Evolutionary conservation across 441 rosid species (phyloP).

Genomic region (Macaranga tanarius): DNA sequence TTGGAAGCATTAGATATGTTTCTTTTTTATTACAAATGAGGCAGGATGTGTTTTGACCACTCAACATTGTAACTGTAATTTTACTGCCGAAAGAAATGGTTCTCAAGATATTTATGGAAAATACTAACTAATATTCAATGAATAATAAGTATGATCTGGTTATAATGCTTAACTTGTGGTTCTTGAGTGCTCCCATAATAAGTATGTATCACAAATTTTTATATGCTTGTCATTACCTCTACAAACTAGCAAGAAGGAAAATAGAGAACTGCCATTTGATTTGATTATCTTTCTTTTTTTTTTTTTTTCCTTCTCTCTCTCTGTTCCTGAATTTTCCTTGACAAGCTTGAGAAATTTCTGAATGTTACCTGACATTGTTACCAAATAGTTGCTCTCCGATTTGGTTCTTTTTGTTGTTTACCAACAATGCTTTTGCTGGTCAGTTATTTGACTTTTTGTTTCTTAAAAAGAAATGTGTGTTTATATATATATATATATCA

Average conservation of each 20-base stretch:
- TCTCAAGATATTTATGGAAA: not conserved
- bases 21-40: not conserved
- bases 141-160: not conserved
- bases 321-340: not conserved
- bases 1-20: not conserved
- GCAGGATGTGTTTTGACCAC: not conserved
- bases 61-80: not conserved
- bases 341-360: slow-evolving; percentile 3
- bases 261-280: not conserved
- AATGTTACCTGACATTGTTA: not conserved
- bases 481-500: no score
- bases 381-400: not conserved
- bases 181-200: not conserved
- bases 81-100: not conserved
- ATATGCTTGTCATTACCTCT: not conserved
- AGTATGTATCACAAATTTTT: not conserved
- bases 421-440: not conserved
- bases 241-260: not conserved
- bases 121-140: not conserved
- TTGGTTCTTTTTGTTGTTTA: not conserved
- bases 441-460: not conserved
- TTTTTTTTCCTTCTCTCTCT: not conserved
- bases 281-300: not conserved
- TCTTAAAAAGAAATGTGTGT: not conserved
- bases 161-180: not conserved